Base-by-base conservation (phyloP, 1,284 basidiomycete species). In the Kwoniella shivajii region DNA sequence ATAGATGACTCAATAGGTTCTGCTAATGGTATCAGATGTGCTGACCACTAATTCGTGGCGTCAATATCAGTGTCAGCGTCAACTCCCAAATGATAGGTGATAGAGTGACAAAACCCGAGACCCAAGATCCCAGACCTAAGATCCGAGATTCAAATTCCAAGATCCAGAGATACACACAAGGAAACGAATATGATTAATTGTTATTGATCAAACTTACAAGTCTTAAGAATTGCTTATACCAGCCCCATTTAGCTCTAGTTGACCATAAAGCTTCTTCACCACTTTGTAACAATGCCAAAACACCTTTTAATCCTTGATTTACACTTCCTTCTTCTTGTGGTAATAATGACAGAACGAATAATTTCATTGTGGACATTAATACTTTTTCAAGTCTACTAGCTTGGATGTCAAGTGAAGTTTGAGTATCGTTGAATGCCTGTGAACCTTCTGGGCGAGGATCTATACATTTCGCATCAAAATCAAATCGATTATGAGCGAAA, bases 211-310 rank as follows among this genome's bases (percentile, higher is more conserved):
- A 7, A 70, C 71, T 63, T 45, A 73, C 71, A 20, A 66, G 52
- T 50, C 77, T 59, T 42, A 76, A 65, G 63, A 74, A 77, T 59
- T 78, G 71, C 47, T 69, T 68, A 57, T 65, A 77, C 74, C 75
- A 78, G 0, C 74, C 76, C 42, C 58, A 69, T 22, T 66, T 65
- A 4, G 71, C 71, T 50, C 74, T 56, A 13, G 69, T 65, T 22
- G 66, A 59, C 75, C 75, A 77, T 22, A 59, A 63, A 27, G 67
- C 71, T 10, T 68, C 63, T 56, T 70, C 69, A 11, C 69, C 73
- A 22, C 62, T 63, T 37, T 73, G 72, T 7, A 71, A 49, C 5
- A 75, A 61, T 27, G 63, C 65, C 41, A 75, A 60, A 1, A 74
- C 71, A 9, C 63, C 58, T 50, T 69, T 71, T 44, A 77, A 62